Evolutionary conservation across 139 green algal species (phyloP).

Genomic region (Coccomyxa sp.): DNA sequence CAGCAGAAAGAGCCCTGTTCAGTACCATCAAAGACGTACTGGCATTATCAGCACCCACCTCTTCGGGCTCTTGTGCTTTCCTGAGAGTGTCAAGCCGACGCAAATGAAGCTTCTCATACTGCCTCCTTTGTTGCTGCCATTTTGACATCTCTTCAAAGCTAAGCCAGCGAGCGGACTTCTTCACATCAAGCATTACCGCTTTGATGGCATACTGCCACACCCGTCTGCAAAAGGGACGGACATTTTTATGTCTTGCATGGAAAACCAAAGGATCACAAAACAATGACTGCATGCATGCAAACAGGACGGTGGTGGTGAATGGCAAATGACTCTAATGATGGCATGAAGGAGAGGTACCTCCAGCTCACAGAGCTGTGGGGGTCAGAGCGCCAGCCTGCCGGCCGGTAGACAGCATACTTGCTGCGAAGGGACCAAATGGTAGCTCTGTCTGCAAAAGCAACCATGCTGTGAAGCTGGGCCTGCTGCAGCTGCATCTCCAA

Average conservation of each 20-base stretch:
- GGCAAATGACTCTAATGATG: not conserved
- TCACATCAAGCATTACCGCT: constrained; percentile 31
- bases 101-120: constrained; percentile 30
- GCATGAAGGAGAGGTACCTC: too few species aligned
- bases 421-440: constrained; percentile 10
- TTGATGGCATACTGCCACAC: constrained; percentile 48
- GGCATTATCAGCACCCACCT: too few species aligned
- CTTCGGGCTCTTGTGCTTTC: too few species aligned
- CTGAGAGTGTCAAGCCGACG: constrained; percentile 11
- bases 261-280: not conserved
- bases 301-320: not conserved
- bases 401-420: constrained; percentile 31
- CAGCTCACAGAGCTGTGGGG: not conserved
- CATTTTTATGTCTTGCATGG: not conserved
- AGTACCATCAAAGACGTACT: not conserved
- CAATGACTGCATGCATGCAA: not conserved
- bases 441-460: constrained; percentile 9
- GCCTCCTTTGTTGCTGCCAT: constrained; percentile 5
- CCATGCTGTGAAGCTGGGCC: constrained; percentile 14
- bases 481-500: constrained; percentile 11
- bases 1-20: not conserved
- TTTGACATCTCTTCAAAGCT: not conserved
- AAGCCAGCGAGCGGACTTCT: not conserved
- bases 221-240: not conserved
- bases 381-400: constrained; percentile 15